phyloP scores from a whole-genome alignment of 768 basidiomycete species.

The Galerina marginata region DNA sequence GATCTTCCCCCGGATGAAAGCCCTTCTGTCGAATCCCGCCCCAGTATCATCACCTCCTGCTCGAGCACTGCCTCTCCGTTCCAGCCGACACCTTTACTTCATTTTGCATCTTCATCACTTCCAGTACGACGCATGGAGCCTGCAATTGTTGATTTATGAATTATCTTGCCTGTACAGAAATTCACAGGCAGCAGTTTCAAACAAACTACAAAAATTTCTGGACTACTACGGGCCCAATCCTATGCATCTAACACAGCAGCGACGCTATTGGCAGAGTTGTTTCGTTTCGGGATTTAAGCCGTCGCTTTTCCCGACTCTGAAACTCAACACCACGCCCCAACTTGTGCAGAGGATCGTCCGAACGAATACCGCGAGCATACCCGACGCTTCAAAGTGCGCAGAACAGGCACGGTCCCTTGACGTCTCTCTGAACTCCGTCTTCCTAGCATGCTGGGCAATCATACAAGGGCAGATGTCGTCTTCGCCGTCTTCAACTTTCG shows the following conservation, averaged over 20 bases:
- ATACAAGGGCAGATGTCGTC: slow-evolving; percentile 38
- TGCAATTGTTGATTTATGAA: slow-evolving; percentile 45
- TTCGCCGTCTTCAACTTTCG: slow-evolving; percentile 40
- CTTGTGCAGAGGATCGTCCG: slow-evolving; percentile 12
- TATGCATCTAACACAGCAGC: slow-evolving; percentile 26
- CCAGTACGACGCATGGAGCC: slow-evolving; percentile 56
- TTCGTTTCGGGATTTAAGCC: slow-evolving; percentile 33
- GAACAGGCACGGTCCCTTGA: slow-evolving; percentile 41
- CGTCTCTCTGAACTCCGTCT: slow-evolving; percentile 44
- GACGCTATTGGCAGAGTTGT: slow-evolving; percentile 41
- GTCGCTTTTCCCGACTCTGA: slow-evolving; percentile 19
- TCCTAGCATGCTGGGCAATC: slow-evolving; percentile 49
- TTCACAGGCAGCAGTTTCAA: slow-evolving; percentile 23
- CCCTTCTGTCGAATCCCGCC: slow-evolving; percentile 29
- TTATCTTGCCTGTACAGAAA: slow-evolving; percentile 41
- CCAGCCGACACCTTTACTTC: slow-evolving; percentile 25
- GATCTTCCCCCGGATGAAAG: slow-evolving; percentile 25
- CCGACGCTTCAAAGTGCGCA: slow-evolving; percentile 38
- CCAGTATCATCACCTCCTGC: slow-evolving; percentile 26
- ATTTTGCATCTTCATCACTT: slow-evolving; percentile 49
- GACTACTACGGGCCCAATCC: slow-evolving; percentile 25
- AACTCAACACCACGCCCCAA: neutral
- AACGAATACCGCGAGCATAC: slow-evolving; percentile 16
- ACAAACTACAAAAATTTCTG: slow-evolving; percentile 35
- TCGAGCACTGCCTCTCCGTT: slow-evolving; percentile 28